These are phyloP conservation scores for Magnolia changhungtana DNA, from an alignment of 164 flowering plant species.

Conservation along the genomic window DNA sequence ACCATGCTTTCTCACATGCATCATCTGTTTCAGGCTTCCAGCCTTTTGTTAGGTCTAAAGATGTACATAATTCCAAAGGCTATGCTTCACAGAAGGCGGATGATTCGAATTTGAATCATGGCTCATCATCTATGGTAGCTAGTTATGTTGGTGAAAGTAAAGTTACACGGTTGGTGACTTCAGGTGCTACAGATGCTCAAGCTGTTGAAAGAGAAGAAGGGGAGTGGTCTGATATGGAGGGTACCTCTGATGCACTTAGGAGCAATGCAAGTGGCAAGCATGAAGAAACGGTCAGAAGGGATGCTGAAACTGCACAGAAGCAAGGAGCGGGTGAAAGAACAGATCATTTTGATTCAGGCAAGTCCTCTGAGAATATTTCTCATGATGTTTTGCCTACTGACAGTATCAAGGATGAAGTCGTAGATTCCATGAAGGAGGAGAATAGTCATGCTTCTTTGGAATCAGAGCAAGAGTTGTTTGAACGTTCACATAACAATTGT, in stretches of 20 bases:
- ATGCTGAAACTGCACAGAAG: conserved; percentile 26
- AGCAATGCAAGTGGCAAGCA: conserved; percentile 7
- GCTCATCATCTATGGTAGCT: conserved; percentile 25
- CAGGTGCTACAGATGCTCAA: conserved; percentile 29
- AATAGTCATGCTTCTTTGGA: conserved; percentile 23
- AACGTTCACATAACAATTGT: conserved; percentile 25
- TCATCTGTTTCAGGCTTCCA: conserved; percentile 87
- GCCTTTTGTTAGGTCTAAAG: conserved; percentile 65
- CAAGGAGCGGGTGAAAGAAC: conserved; percentile 25
- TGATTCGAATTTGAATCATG: not conserved
- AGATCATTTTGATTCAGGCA: conserved; percentile 22
- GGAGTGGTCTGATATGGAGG: conserved; percentile 87
- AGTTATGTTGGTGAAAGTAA: conserved; percentile 25
- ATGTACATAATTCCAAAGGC: conserved; percentile 24
- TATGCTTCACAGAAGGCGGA: conserved; percentile 21
- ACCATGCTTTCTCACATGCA: conserved; percentile 70
- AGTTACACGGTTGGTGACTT: conserved; percentile 18
- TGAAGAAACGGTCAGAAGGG: conserved; percentile 20
- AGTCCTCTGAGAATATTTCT: conserved; percentile 20
- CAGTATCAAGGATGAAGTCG: conserved; percentile 17
- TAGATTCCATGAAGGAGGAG: conserved; percentile 21
- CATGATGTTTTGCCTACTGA: conserved; percentile 12
- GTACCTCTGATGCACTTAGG: conserved; percentile 27
- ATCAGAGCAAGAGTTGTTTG: conserved; percentile 35
- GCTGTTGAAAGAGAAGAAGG: conserved; percentile 86